Percentiles rank a stretch among this genome's conserved stretches.
Evolutionary conservation across 176 grass and related monocot genomes (phyloP).

Genomic region (Melocanna baccifera): DNA sequence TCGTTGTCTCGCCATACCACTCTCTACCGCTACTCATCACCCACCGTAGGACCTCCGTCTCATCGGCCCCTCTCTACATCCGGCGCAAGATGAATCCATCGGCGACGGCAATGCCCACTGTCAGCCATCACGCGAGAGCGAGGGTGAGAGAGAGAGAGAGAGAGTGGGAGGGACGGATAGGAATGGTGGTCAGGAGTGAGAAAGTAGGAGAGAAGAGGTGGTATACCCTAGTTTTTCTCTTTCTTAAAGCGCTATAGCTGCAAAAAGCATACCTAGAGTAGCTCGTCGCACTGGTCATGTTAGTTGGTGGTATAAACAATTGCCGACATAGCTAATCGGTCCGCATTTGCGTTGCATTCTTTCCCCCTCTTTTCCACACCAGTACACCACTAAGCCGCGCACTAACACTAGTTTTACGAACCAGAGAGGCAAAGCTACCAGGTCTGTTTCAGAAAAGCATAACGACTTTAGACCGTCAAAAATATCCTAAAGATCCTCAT

Average conservation of each 20-base stretch:
- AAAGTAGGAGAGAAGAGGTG: no score
- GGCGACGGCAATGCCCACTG: no score
- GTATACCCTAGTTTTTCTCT: neutral
- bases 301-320: neutral
- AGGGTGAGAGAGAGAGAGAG: no score
- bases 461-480: neutral
- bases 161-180: no score
- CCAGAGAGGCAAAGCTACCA: neutral
- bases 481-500: neutral
- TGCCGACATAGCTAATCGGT: slow-evolving; percentile 6
- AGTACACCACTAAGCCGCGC: neutral
- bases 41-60: no score
- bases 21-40: no score
- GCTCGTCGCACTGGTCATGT: neutral
- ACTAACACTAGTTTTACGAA: neutral
- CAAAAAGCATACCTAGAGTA: neutral
- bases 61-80: no score
- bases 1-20: no score
- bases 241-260: neutral
- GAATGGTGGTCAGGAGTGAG: no score
- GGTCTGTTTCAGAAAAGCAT: neutral
- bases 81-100: no score
- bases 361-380: neutral
- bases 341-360: neutral
- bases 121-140: no score